These are phyloP conservation scores for Fusarium palustre DNA, from an alignment of 2,329 filamentous ascomycete species.

Conservation along the genomic window DNA sequence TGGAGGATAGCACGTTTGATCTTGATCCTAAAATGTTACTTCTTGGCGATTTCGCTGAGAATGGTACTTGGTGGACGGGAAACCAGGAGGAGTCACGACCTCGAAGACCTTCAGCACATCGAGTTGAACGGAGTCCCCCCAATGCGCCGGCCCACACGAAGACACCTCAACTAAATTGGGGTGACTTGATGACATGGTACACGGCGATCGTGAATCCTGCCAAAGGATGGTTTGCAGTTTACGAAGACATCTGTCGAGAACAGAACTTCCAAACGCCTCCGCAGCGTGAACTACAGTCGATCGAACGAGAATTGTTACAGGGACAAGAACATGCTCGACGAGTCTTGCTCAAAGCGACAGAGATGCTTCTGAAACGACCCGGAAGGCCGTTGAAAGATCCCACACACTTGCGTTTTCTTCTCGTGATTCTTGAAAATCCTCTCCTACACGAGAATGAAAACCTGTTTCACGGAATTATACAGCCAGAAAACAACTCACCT, in stretches of 20 bases:
- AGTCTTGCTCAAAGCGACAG: conserved; percentile 80
- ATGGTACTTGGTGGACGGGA: conserved; percentile 85
- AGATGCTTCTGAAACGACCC: conserved; percentile 83
- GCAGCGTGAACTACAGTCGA: conserved; percentile 54
- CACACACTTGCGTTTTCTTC: conserved; percentile 79
- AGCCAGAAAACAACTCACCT: conserved; percentile 44
- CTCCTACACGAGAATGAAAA: conserved; percentile 67
- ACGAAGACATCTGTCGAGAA: conserved; percentile 61
- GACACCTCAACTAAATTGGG: conserved; percentile 81
- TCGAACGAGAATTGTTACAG: conserved; percentile 61
- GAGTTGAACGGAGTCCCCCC: conserved; percentile 33
- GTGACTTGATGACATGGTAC: conserved; percentile 79
- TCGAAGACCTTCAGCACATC: conserved; percentile 33
- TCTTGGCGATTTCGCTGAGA: conserved; percentile 81
- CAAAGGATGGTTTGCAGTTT: conserved; percentile 71
- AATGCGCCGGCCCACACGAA: conserved; percentile 37
- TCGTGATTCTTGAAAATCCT: conserved; percentile 84
- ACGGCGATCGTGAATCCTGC: conserved; percentile 75
- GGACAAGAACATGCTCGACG: conserved; percentile 78
- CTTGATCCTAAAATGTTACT: conserved; percentile 81
- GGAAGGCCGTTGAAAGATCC: conserved; percentile 75
- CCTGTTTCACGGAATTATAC: conserved; percentile 56
- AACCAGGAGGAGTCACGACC: conserved; percentile 56
- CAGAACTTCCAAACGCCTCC: conserved; percentile 49
- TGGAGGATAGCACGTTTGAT: conserved; percentile 55